Percentiles rank a stretch among this genome's conserved stretches.
These are phyloP conservation scores for Acanthamoeba healyi DNA, from an alignment of 208 protist genomes.

Conservation along the genomic window DNA sequence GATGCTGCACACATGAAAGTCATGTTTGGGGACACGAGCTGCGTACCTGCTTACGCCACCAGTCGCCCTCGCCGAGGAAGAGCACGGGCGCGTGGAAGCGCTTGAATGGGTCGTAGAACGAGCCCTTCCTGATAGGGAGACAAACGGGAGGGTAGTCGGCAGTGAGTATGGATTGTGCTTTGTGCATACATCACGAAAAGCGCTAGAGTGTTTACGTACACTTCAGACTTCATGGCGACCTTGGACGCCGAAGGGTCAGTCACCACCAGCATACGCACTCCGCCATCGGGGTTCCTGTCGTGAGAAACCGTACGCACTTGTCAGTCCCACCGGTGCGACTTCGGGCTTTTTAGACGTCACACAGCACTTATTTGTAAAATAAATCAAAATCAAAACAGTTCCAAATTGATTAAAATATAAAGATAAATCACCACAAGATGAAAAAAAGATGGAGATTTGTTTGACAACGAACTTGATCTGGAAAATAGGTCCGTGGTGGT, in stretches of 20 bases:
- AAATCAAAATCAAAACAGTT: background rate
- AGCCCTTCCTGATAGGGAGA: slow-evolving; percentile 20
- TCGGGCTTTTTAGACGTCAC: background rate
- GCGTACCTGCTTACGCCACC: slow-evolving; percentile 15
- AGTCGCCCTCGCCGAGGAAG: slow-evolving; percentile 30
- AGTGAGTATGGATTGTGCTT: too few relatives aligned
- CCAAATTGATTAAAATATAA: background rate
- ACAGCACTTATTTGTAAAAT: background rate
- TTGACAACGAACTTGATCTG: background rate
- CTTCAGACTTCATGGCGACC: slow-evolving; percentile 36
- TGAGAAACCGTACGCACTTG: too few relatives aligned
- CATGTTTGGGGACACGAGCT: background rate
- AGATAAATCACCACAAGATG: background rate
- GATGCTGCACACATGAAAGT: background rate
- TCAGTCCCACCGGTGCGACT: background rate
- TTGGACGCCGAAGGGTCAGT: background rate
- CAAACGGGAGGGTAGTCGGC: too few relatives aligned
- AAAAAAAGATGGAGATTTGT: background rate
- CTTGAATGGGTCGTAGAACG: slow-evolving; percentile 27
- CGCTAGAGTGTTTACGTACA: background rate
- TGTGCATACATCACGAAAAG: too few relatives aligned
- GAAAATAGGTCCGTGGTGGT: slow-evolving; percentile 7
- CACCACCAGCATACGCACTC: slow-evolving; percentile 16
- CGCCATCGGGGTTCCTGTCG: slow-evolving; percentile 26
- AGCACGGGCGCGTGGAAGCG: slow-evolving; percentile 4